Evolutionary conservation across 768 basidiomycete species (phyloP).

Genomic region (Termitomyces heimii): DNA sequence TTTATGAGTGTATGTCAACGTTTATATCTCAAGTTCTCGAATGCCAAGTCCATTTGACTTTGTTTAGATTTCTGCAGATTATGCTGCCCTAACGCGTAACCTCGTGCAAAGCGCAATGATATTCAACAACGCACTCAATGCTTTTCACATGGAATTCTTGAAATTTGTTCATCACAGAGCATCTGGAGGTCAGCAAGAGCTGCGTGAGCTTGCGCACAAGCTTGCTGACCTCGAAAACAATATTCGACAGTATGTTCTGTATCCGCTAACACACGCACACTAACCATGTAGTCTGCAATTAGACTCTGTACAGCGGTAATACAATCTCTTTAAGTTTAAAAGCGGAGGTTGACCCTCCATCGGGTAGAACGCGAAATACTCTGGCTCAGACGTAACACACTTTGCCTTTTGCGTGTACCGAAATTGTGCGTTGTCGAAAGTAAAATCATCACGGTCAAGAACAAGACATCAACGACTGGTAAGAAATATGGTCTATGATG

Average conservation of each 20-base stretch:
- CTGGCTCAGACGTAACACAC: conserved; percentile 26
- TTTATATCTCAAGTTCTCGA: background rate
- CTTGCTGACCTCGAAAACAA: conserved; percentile 32
- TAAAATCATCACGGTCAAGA: conserved; percentile 28
- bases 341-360: conserved; percentile 3
- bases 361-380: conserved; percentile 29
- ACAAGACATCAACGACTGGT: conserved; percentile 30
- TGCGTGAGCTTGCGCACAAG: conserved; percentile 34
- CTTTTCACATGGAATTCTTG: conserved; percentile 35
- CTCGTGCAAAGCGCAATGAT: conserved; percentile 32
- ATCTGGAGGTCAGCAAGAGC: conserved; percentile 32
- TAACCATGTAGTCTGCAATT: background rate
- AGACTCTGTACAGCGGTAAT: conserved; percentile 24
- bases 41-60: background rate
- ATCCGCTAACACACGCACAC: background rate
- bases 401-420: conserved; percentile 31
- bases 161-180: conserved; percentile 29
- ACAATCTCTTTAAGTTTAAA: background rate
- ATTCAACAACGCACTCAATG: conserved; percentile 28
- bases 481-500: conserved; percentile 3
- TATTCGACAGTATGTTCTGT: conserved; percentile 31
- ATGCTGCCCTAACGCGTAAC: conserved; percentile 30
- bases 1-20: conserved; percentile 35
- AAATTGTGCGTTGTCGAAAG: conserved; percentile 27
- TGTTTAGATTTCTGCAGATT: conserved; percentile 40